Percentiles rank a stretch among this genome's conserved stretches.
phyloP scores from a whole-genome alignment of 306 rosid species.

The Medicago ruthenica region DNA sequence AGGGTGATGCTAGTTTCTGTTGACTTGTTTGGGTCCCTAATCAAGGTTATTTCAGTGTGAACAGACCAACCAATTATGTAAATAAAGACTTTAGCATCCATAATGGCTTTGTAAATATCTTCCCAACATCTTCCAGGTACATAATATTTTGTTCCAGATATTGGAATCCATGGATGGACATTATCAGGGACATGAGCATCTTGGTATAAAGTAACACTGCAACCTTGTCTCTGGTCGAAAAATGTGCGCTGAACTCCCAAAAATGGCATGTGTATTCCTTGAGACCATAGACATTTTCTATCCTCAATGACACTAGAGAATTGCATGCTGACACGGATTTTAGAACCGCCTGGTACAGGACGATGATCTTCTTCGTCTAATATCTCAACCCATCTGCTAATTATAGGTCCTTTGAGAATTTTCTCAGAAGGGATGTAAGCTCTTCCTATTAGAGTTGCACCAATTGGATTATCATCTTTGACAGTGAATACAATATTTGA shows the following conservation, averaged over 20 bases:
- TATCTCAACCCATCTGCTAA: constrained; percentile 57
- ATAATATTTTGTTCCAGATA: constrained; percentile 36
- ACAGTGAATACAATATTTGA: constrained; percentile 68
- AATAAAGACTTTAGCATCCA: constrained; percentile 59
- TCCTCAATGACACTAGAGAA: constrained; percentile 43
- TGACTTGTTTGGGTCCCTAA: constrained; percentile 48
- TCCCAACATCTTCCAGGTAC: constrained; percentile 73
- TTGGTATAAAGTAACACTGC: constrained; percentile 75
- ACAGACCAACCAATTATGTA: constrained; percentile 92
- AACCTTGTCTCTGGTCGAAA: constrained; percentile 70
- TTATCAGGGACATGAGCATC: constrained; percentile 64
- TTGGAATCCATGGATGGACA: not conserved
- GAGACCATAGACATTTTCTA: constrained; percentile 47
- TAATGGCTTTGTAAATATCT: constrained; percentile 69
- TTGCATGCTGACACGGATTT: constrained; percentile 57
- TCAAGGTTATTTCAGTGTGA: constrained; percentile 57
- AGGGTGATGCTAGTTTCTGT: constrained; percentile 40
- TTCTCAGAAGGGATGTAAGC: constrained; percentile 63
- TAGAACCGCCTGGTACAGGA: constrained; percentile 57
- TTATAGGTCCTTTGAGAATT: constrained; percentile 40
- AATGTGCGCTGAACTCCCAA: constrained; percentile 68
- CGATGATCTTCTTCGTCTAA: constrained; percentile 65
- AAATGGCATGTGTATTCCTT: constrained; percentile 56
- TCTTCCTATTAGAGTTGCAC: constrained; percentile 85
- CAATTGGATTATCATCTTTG: constrained; percentile 66